A percentile compares a stretch with the other conserved stretches of the same genome.
phyloP scores from a whole-genome alignment of 352 stramenopile genomes.

The Pythium sp. region DNA sequence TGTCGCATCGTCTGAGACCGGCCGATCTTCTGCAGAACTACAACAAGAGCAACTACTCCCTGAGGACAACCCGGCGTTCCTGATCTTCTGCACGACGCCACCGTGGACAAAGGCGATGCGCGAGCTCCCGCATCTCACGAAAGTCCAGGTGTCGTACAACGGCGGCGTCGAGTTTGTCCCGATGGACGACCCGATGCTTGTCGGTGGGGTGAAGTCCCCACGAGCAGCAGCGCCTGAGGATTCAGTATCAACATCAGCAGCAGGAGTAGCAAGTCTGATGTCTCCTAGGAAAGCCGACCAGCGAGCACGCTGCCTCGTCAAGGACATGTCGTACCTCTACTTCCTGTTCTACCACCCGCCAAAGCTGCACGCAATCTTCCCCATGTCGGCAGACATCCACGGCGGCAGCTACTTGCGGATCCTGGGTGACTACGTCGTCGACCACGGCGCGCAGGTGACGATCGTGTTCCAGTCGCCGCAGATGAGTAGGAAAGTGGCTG shows the following conservation, averaged over 20 bases:
- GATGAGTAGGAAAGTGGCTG: slow-evolving; percentile 57
- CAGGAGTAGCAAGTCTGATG: background rate
- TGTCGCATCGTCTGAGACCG: background rate
- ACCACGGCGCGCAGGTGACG: slow-evolving; percentile 57
- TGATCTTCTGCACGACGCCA: slow-evolving; percentile 51
- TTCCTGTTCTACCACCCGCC: slow-evolving; percentile 74
- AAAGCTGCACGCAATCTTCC: slow-evolving; percentile 40
- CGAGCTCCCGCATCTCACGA: slow-evolving; percentile 50
- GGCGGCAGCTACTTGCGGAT: slow-evolving; percentile 68
- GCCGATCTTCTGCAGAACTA: background rate
- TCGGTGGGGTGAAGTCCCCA: slow-evolving; percentile 7
- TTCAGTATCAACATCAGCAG: background rate
- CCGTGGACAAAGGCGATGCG: slow-evolving; percentile 27
- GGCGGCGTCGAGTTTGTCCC: slow-evolving; percentile 52
- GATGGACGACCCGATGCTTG: slow-evolving; percentile 18
- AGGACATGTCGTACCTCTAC: slow-evolving; percentile 68
- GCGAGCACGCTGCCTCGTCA: slow-evolving; percentile 26
- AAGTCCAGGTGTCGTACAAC: slow-evolving; percentile 73
- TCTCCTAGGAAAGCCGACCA: background rate
- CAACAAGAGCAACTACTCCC: background rate
- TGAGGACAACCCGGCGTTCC: slow-evolving; percentile 30
- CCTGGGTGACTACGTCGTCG: slow-evolving; percentile 50
- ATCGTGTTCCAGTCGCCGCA: slow-evolving; percentile 58
- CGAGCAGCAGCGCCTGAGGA: background rate
- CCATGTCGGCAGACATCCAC: slow-evolving; percentile 62